Conservation (phyloP, 495 filamentous ascomycete species). For the Daldinia caldariorum region DNA sequence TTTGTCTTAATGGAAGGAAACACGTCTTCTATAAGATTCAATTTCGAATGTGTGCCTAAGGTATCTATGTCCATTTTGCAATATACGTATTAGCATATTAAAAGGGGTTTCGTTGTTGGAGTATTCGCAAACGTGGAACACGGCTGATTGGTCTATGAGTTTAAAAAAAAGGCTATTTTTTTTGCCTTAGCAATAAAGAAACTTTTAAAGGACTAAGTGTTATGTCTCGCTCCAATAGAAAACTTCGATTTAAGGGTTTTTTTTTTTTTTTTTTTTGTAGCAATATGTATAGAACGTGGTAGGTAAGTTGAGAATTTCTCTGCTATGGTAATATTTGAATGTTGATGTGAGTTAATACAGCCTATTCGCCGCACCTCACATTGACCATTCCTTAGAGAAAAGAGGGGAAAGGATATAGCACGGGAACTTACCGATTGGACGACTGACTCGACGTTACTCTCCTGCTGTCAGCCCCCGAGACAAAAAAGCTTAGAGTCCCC, state of each 20-base stretch:
- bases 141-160: conserved; percentile 19
- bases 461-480: conserved; percentile 41
- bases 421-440: conserved; percentile 42
- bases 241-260: conserved; percentile 25
- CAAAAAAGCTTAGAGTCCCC: conserved; percentile 43
- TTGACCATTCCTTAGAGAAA: conserved; percentile 16
- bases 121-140: conserved; percentile 19
- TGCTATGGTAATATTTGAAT: conserved; percentile 21
- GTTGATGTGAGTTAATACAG: conserved; percentile 31
- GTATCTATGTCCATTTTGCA: conserved; percentile 16
- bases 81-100: conserved; percentile 12
- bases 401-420: conserved; percentile 26
- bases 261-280: neutral
- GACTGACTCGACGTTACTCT: conserved; percentile 31
- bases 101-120: conserved; percentile 28
- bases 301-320: conserved; percentile 10
- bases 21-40: neutral
- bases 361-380: conserved; percentile 22
- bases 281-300: conserved; percentile 19
- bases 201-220: conserved; percentile 3
- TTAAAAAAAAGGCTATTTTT: conserved; percentile 30
- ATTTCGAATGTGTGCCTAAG: conserved; percentile 13
- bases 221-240: conserved; percentile 20
- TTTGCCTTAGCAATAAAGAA: conserved; percentile 37
- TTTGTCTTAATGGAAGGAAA: conserved; percentile 15